Evolutionary conservation across 192 early-diverging fungal species (phyloP).

Genomic region (Rhizoclosmatium sp.): DNA sequence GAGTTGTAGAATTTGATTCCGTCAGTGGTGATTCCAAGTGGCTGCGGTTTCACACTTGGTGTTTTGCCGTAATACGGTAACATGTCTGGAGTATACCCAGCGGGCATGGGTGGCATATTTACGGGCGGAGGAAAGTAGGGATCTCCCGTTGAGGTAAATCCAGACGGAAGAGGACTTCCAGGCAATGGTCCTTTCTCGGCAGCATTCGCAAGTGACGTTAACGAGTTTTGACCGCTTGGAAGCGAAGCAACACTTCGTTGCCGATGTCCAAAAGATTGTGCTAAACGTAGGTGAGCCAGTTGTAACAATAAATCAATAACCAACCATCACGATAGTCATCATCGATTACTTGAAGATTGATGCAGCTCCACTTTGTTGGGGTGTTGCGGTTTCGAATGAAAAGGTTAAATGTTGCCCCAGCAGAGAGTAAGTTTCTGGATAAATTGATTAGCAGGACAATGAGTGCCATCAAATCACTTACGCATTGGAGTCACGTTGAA

Average conservation of each 20-base stretch:
- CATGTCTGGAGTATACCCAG: constrained; percentile 54
- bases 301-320: constrained; percentile 20
- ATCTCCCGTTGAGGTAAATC: constrained; percentile 57
- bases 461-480: neutral
- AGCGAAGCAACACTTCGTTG: neutral
- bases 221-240: neutral
- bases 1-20: constrained; percentile 59
- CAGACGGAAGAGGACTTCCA: constrained; percentile 46
- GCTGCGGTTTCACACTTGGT: constrained; percentile 57
- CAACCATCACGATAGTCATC: constrained; percentile 65
- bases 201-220: neutral
- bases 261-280: neutral
- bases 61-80: constrained; percentile 61
- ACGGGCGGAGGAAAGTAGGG: constrained; percentile 66
- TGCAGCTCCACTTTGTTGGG: constrained; percentile 55
- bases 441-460: too few species aligned
- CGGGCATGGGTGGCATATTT: constrained; percentile 55
- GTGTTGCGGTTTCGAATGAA: constrained; percentile 50
- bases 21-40: constrained; percentile 56
- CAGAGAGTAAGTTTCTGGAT: constrained; percentile 31
- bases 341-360: constrained; percentile 66
- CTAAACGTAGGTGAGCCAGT: neutral
- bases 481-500: constrained; percentile 50
- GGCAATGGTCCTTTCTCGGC: constrained; percentile 2
- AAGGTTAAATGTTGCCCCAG: constrained; percentile 61